A percentile compares a stretch with the other conserved stretches of the same genome.
Evolutionary conservation across 352 stramenopile genomes (phyloP).

Genomic region (Globisporangium cederbergense): DNA sequence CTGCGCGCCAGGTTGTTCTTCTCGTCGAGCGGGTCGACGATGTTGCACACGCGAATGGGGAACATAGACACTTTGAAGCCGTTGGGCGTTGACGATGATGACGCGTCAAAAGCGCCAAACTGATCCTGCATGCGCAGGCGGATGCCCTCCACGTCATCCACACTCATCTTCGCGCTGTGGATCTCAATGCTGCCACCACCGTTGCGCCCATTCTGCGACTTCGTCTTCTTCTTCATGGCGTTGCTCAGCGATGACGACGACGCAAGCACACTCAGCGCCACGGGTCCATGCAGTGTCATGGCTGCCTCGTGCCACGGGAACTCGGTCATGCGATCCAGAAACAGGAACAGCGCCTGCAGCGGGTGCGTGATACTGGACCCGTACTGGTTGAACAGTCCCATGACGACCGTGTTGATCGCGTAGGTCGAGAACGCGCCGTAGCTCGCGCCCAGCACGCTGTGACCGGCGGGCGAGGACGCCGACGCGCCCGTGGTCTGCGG

Average conservation of each 20-base stretch:
- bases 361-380: constrained; percentile 66
- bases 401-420: constrained; percentile 88
- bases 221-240: constrained; percentile 22
- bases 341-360: constrained; percentile 81
- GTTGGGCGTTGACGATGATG: constrained; percentile 8
- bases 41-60: constrained; percentile 80
- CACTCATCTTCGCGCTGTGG: constrained; percentile 26
- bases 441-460: constrained; percentile 78
- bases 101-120: constrained; percentile 50
- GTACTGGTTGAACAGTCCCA: constrained; percentile 87
- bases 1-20: constrained; percentile 85
- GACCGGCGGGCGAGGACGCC: background rate
- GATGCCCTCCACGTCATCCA: constrained; percentile 49
- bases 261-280: constrained; percentile 53
- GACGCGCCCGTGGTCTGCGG: background rate
- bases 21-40: constrained; percentile 86
- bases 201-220: constrained; percentile 8
- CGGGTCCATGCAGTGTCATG: constrained; percentile 71
- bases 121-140: constrained; percentile 46
- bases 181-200: constrained; percentile 10
- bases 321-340: constrained; percentile 78
- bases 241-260: constrained; percentile 35
- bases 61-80: constrained; percentile 36
- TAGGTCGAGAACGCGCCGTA: constrained; percentile 80
- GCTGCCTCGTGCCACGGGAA: constrained; percentile 86